A percentile compares a stretch with the other conserved stretches of the same genome.
These are phyloP conservation scores for Nasturtium officinale DNA, from an alignment of 345 rosid species.

Conservation along the genomic window DNA sequence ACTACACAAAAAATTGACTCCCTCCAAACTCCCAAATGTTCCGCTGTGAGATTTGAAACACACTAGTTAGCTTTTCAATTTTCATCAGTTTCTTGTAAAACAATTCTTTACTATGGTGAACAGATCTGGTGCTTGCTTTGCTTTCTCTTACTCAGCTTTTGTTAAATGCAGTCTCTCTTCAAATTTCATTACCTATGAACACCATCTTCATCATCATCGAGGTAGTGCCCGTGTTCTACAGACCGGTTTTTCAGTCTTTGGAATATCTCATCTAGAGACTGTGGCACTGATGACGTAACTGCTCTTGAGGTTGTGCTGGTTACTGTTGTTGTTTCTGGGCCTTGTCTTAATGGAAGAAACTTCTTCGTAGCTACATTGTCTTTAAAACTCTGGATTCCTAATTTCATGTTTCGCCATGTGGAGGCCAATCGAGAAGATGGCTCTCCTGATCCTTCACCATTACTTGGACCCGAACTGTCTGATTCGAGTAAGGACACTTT, in stretches of 20 bases:
- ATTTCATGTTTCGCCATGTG: constrained; percentile 87
- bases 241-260: constrained; percentile 83
- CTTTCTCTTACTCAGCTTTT: constrained; percentile 12
- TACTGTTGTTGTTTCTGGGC: constrained; percentile 50
- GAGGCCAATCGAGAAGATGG: constrained; percentile 63
- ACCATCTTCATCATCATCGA: constrained; percentile 45
- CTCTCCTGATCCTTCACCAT: constrained; percentile 29
- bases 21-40: constrained; percentile 6
- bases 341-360: constrained; percentile 69
- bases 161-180: not conserved
- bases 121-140: constrained; percentile 22
- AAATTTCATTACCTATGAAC: not conserved
- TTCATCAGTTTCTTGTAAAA: constrained; percentile 24
- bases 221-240: constrained; percentile 43
- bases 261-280: constrained; percentile 83
- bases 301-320: constrained; percentile 18
- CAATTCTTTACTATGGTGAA: constrained; percentile 19
- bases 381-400: constrained; percentile 80
- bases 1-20: constrained; percentile 29
- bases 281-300: constrained; percentile 46
- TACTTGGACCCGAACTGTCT: constrained; percentile 42
- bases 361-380: constrained; percentile 70
- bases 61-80: constrained; percentile 28
- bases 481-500: constrained; percentile 79
- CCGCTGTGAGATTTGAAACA: constrained; percentile 6